Evolutionary conservation across 495 filamentous ascomycete species (phyloP).

Genomic region (Trichoderma gamsii): DNA sequence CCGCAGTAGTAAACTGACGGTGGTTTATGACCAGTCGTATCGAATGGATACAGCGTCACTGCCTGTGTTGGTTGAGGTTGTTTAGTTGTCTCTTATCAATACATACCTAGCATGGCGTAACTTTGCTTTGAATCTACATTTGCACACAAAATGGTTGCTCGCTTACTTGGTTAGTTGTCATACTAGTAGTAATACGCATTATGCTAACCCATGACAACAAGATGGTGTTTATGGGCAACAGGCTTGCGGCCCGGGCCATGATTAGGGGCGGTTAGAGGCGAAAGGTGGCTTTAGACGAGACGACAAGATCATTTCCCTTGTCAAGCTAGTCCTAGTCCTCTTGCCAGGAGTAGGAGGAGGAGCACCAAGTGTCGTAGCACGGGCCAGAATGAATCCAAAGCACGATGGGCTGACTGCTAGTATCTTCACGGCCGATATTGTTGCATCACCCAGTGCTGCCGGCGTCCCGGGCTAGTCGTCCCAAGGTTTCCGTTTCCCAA

Average conservation of each 20-base stretch:
- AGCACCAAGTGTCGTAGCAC: not conserved
- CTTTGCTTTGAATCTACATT: too few relatives aligned
- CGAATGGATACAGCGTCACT: not conserved
- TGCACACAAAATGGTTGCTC: too few relatives aligned
- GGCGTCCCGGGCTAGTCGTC: too few relatives aligned
- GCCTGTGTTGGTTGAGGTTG: not conserved
- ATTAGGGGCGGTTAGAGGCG: slow-evolving; percentile 5
- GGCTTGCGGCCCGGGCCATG: slow-evolving; percentile 5
- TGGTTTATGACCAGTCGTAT: slow-evolving; percentile 5
- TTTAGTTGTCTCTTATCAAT: too few relatives aligned
- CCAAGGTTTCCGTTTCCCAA: not conserved
- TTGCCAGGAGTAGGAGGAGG: not conserved
- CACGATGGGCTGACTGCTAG: too few relatives aligned
- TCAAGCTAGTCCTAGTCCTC: not conserved
- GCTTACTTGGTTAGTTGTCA: not conserved
- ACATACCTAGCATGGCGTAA: too few relatives aligned
- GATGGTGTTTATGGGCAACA: not conserved
- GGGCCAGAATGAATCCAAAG: not conserved
- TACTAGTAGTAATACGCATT: not conserved
- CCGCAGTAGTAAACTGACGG: not conserved
- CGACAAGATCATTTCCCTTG: not conserved
- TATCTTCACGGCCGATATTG: too few relatives aligned
- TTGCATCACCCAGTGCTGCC: too few relatives aligned
- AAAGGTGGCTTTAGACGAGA: not conserved
- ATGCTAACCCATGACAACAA: not conserved